Conservation (phyloP, 2,329 filamentous ascomycete genomes). For the Trichoderma sp. region DNA sequence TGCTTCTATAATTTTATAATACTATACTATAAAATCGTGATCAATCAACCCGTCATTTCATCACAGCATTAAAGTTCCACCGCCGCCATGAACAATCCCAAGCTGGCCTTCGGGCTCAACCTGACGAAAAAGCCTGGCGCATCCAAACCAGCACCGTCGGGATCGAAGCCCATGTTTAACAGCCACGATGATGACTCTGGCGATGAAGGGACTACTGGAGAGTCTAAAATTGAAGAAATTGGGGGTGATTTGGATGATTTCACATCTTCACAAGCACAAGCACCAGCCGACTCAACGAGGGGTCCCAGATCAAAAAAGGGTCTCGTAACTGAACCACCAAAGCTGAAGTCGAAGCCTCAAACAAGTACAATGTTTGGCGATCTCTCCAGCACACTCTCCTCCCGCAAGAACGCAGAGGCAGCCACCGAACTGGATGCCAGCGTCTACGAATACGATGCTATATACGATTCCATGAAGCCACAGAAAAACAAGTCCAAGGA, state of each 20-base stretch:
- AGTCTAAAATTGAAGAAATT: constrained; percentile 52
- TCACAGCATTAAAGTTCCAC: background rate
- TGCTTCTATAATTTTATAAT: too few relatives aligned
- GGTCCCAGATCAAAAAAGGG: constrained; percentile 33
- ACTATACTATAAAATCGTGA: background rate
- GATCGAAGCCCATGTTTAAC: constrained; percentile 53
- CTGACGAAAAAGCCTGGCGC: constrained; percentile 54
- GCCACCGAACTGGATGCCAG: constrained; percentile 66
- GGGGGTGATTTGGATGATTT: constrained; percentile 61
- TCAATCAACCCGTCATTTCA: background rate
- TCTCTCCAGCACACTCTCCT: constrained; percentile 61
- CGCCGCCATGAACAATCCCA: constrained; percentile 45
- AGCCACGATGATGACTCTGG: constrained; percentile 55
- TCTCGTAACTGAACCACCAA: constrained; percentile 39
- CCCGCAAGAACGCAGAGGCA: constrained; percentile 60
- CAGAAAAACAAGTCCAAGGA: constrained; percentile 56
- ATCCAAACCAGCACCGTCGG: constrained; percentile 48
- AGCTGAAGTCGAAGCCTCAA: constrained; percentile 43
- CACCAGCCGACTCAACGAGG: constrained; percentile 31
- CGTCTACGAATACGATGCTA: constrained; percentile 82
- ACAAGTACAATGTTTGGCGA: constrained; percentile 56
- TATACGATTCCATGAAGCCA: constrained; percentile 73
- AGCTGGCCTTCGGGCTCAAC: constrained; percentile 55
- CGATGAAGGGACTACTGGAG: constrained; percentile 40
- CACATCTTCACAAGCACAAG: constrained; percentile 23